These are phyloP conservation scores for Penicillium flavigenum DNA, from an alignment of 495 filamentous ascomycete genomes.

Conservation along the genomic window DNA sequence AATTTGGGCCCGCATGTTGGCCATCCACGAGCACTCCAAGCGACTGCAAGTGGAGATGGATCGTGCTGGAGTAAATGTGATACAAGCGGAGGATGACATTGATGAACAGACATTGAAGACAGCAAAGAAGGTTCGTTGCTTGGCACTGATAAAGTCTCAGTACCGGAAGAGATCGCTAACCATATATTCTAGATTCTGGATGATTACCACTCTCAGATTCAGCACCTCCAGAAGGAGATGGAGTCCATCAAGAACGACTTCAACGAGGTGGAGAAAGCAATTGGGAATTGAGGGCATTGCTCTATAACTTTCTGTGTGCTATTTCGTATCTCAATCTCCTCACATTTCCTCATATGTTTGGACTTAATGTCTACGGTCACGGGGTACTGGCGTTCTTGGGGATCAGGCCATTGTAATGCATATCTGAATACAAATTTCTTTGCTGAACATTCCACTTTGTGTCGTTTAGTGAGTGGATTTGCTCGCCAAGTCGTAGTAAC, in stretches of 20 bases:
- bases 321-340: slow-evolving; percentile 14
- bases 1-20: slow-evolving; percentile 93
- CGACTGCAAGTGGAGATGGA: slow-evolving; percentile 77
- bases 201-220: slow-evolving; percentile 85
- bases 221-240: slow-evolving; percentile 80
- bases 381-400: slow-evolving; percentile 32
- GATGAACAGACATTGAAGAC: slow-evolving; percentile 77
- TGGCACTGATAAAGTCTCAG: background rate
- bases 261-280: slow-evolving; percentile 65
- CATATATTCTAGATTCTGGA: slow-evolving; percentile 66
- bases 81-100: slow-evolving; percentile 54
- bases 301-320: slow-evolving; percentile 1
- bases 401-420: slow-evolving; percentile 28
- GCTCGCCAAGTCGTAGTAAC: background rate
- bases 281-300: slow-evolving; percentile 18
- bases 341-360: slow-evolving; percentile 16
- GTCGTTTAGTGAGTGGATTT: background rate
- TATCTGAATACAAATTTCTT: slow-evolving; percentile 25
- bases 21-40: slow-evolving; percentile 75
- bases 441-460: background rate
- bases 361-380: slow-evolving; percentile 21
- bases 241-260: slow-evolving; percentile 76
- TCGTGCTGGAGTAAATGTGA: slow-evolving; percentile 54
- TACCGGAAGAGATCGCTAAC: slow-evolving; percentile 15
- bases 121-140: slow-evolving; percentile 73